These are phyloP conservation scores for Cladosporium oxysporum DNA, from an alignment of 2,329 filamentous ascomycete genomes.

Conservation along the genomic window DNA sequence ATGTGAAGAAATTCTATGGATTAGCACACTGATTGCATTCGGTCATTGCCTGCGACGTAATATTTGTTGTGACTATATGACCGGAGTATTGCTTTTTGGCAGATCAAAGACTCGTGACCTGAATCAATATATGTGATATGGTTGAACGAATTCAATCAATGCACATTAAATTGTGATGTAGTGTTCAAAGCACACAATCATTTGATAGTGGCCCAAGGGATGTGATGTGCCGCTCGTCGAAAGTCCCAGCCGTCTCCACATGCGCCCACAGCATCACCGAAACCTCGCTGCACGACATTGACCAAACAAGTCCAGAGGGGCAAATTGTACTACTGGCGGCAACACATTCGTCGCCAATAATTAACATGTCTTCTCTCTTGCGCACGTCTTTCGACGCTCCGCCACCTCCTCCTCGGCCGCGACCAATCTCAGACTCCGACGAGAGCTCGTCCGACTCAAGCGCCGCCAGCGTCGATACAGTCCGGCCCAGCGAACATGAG, in stretches of 20 bases:
- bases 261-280: background rate
- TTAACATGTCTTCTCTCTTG: conserved; percentile 17
- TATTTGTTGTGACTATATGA: background rate
- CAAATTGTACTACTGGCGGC: background rate
- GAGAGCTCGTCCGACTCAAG: conserved; percentile 73
- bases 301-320: background rate
- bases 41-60: background rate
- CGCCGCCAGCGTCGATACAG: conserved; percentile 71
- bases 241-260: background rate
- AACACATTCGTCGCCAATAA: background rate
- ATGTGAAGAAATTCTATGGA: background rate
- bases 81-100: background rate
- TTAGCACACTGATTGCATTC: background rate
- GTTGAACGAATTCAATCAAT: background rate
- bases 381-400: conserved; percentile 11
- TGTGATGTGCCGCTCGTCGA: background rate
- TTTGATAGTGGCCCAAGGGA: background rate
- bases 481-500: conserved; percentile 37
- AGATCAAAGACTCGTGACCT: background rate
- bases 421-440: conserved; percentile 11
- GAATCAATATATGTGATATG: background rate
- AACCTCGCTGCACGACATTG: background rate
- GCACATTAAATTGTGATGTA: background rate
- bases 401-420: conserved; percentile 2
- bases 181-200: background rate